Conservation (phyloP, 2,329 filamentous ascomycete species). For the Botrytis cinerea region DNA sequence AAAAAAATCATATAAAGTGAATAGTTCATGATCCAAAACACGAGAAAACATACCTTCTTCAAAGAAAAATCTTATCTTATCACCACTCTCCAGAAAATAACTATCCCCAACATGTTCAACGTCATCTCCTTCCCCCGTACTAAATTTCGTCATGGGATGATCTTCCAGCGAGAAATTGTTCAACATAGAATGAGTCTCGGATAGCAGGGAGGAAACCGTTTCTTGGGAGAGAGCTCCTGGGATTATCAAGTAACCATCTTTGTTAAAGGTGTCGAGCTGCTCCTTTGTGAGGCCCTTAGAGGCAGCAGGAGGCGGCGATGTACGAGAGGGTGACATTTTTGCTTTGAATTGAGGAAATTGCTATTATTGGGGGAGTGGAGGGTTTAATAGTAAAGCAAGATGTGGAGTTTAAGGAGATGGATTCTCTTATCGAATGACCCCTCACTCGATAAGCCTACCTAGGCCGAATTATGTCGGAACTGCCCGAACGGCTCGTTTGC, state of each 20-base stretch:
- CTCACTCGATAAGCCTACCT: background rate
- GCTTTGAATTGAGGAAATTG: background rate
- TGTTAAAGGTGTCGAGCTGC: conserved; percentile 72
- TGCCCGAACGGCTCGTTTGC: background rate
- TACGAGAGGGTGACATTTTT: conserved; percentile 7
- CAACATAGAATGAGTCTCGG: conserved; percentile 74
- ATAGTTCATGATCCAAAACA: background rate
- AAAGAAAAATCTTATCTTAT: conserved; percentile 96
- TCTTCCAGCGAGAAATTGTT: conserved; percentile 73
- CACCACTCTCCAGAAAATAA: conserved; percentile 87
- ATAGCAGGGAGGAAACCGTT: conserved; percentile 68
- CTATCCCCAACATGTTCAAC: conserved; percentile 83
- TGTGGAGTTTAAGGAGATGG: background rate
- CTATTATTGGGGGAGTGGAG: background rate
- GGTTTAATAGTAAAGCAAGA: background rate
- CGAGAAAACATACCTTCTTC: conserved; percentile 63
- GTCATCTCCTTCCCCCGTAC: conserved; percentile 69
- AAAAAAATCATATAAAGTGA: background rate
- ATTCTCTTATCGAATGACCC: conserved; percentile 10
- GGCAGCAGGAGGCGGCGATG: background rate
- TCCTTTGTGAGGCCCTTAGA: conserved; percentile 58
- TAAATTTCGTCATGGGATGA: conserved; percentile 93
- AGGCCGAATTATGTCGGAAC: background rate
- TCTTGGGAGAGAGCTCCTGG: conserved; percentile 69
- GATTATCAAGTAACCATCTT: conserved; percentile 89